Evolutionary conservation across 2,329 filamentous ascomycete species (phyloP).

Genomic region (Epichloe sibirici): DNA sequence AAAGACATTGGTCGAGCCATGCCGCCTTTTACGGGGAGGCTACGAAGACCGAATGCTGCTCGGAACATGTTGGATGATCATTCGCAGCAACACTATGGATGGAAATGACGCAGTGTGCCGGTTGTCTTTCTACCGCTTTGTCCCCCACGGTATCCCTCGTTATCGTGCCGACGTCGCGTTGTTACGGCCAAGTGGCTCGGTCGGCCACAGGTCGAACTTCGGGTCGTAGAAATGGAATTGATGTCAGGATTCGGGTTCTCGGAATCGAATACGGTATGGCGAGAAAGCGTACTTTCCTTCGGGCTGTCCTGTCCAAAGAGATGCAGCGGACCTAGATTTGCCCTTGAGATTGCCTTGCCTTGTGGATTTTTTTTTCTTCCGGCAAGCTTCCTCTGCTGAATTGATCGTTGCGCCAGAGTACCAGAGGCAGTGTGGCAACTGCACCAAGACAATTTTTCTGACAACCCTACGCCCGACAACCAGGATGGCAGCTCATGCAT

Average conservation of each 20-base stretch:
- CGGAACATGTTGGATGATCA: conserved; percentile 13
- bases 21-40: conserved; percentile 10
- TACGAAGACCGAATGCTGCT: conserved; percentile 13
- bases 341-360: not conserved
- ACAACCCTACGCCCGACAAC: not conserved
- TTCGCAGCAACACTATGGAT: not conserved
- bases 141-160: not conserved
- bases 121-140: not conserved
- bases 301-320: not conserved
- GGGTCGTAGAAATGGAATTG: no score
- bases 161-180: not conserved
- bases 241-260: no score
- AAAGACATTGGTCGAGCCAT: conserved; percentile 11
- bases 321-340: not conserved
- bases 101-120: not conserved
- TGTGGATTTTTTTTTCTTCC: not conserved
- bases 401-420: not conserved
- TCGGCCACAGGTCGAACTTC: no score
- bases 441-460: not conserved
- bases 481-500: not conserved
- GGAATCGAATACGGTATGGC: no score
- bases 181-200: no score
- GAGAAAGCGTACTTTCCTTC: not conserved
- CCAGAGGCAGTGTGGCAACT: not conserved
- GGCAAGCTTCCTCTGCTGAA: no score